Evolutionary conservation across 2,329 filamentous ascomycete genomes (phyloP), one percentile per base, ranked within the genome.

Genomic region (Penicillium corylophilum): DNA sequence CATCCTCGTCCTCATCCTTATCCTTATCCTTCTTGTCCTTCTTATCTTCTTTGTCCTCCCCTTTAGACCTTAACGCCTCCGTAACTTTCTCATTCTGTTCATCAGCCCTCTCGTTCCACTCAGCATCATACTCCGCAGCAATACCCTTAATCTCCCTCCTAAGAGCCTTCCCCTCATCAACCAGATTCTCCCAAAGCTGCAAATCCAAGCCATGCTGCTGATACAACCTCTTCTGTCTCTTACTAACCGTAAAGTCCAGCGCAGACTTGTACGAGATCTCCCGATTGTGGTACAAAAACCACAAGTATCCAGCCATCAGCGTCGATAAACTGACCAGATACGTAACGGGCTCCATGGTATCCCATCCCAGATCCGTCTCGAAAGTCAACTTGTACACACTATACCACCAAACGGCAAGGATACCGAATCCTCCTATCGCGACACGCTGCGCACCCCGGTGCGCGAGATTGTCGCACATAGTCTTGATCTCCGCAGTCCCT

Each of bases 251-350:
- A 48, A 95, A 81, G 68, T 95, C 92, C 75, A 96, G 84, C 24
- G 92, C 90, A 2, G 87, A 87, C 60, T 88, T 86, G 76, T 96
- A 96, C 58, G 84, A 89, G 10, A 95, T 85, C 72, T 96, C 91
- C 18, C 89, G 84, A 73, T 92, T 95, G 75, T 96, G 89, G 73
- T 92, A 95, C 12, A 96, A 76, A 69, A 96, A 96, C 90, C 90
- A 96, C 48, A 95, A 78, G 65, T 96, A 96, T 60, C 90, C 92
- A 7, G 87, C 87, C 76, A 96, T 95, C 64, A 96, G 83, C 12
- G 88, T 91, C 0, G 86, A 84, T 57, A 96, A 78, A n/a, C 90
- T 89, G 2, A 89, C 90, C 15, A 96, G 83, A 66, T 96, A 96
- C 29, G 90, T 95, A 2, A 95, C 84, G 0, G 90, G 91, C 72